Conservation (phyloP, 805 yeast species). For the Pichia nakasei region DNA sequence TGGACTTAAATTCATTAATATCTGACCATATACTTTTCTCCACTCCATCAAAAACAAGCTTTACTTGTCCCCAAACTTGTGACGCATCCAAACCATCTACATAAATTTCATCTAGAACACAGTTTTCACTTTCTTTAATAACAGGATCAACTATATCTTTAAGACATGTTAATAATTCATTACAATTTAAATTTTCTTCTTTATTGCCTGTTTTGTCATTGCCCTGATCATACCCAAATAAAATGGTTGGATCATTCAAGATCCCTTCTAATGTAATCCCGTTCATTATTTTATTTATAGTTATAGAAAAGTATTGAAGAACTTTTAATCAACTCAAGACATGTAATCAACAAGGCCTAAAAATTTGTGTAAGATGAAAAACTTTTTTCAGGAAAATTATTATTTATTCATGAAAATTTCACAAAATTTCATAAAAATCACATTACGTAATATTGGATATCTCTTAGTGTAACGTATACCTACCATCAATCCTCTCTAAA, state of each 20-base stretch:
- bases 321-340: too few relatives aligned
- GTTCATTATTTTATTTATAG: background rate
- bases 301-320: too few relatives aligned
- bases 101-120: conserved; percentile 71
- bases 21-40: conserved; percentile 51
- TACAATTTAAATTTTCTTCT: conserved; percentile 2
- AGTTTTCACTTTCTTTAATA: conserved; percentile 33
- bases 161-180: conserved; percentile 7
- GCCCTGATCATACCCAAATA: background rate
- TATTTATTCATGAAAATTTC: too few relatives aligned
- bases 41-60: conserved; percentile 72
- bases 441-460: too few relatives aligned
- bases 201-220: background rate
- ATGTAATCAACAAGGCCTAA: too few relatives aligned
- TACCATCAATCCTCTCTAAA: too few relatives aligned
- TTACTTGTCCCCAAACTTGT: conserved; percentile 91
- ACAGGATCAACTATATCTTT: conserved; percentile 12
- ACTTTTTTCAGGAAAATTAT: too few relatives aligned
- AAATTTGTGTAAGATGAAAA: too few relatives aligned
- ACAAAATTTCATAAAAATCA: too few relatives aligned
- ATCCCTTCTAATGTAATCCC: conserved; percentile 3
- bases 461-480: too few relatives aligned
- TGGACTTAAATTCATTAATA: conserved; percentile 42
- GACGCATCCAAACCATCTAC: conserved; percentile 82
- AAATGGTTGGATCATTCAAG: conserved; percentile 8